A percentile compares a stretch with the other conserved stretches of the same genome.
Evolutionary conservation across 2,329 filamentous ascomycete genomes (phyloP).

Genomic region (Sclerotinia borealis): DNA sequence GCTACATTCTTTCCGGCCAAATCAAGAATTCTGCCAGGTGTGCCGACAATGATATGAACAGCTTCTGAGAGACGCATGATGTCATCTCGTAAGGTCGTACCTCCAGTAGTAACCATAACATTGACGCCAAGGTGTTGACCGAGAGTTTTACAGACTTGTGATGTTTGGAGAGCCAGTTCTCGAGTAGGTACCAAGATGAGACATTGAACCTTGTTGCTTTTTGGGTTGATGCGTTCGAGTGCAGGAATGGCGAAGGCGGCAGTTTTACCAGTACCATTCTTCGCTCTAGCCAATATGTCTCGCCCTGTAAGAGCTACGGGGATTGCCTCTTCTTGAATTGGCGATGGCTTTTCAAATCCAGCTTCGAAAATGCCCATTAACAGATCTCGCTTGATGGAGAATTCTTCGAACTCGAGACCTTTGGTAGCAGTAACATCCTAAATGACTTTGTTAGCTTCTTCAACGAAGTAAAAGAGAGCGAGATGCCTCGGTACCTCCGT

Average conservation of each 20-base stretch:
- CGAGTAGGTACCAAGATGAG: constrained; percentile 93
- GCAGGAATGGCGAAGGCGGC: constrained; percentile 96
- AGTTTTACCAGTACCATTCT: constrained; percentile 98
- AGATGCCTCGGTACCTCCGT: constrained; percentile 55
- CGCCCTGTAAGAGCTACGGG: constrained; percentile 91
- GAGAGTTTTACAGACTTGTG: constrained; percentile 96
- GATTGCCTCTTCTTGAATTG: constrained; percentile 98
- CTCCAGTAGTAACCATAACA: constrained; percentile 98
- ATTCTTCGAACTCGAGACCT: constrained; percentile 95
- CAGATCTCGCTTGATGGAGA: constrained; percentile 87
- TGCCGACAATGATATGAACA: constrained; percentile 96
- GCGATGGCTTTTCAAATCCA: constrained; percentile 96
- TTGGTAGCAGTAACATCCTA: constrained; percentile 98
- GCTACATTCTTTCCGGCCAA: constrained; percentile 94
- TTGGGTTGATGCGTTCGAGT: constrained; percentile 92
- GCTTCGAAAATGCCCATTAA: constrained; percentile 99
- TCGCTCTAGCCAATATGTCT: constrained; percentile 92
- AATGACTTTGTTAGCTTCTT: constrained; percentile 16
- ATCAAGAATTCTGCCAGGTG: constrained; percentile 92
- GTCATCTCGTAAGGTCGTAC: constrained; percentile 90
- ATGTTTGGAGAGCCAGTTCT: constrained; percentile 96
- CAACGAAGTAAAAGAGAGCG: not conserved
- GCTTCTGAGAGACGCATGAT: constrained; percentile 91
- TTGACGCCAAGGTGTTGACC: constrained; percentile 97
- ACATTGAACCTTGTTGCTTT: constrained; percentile 92